Percentiles rank a stretch among this genome's conserved stretches.
Conservation (phyloP, 495 filamentous ascomycete species). For the Pyrenula massariospora region DNA sequence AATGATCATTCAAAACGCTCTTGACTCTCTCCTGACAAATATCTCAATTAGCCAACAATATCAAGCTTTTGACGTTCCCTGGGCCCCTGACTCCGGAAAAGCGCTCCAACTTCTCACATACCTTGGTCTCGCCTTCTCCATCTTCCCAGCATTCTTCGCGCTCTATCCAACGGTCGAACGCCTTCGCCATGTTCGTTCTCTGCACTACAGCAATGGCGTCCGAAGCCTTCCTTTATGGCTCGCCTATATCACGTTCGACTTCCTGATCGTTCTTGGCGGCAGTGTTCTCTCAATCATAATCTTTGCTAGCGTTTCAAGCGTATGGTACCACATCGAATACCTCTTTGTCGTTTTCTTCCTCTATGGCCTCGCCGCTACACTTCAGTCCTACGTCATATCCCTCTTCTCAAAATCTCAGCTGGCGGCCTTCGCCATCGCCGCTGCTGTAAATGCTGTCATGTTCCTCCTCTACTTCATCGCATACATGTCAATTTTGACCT, state of each 20-base stretch:
- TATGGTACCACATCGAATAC: conserved; percentile 69
- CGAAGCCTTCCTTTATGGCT: conserved; percentile 61
- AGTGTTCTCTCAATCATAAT: conserved; percentile 50
- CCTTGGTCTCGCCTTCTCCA: conserved; percentile 61
- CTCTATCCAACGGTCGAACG: conserved; percentile 77
- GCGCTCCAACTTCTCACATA: conserved; percentile 73
- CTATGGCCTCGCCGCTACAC: conserved; percentile 59
- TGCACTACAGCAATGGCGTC: conserved; percentile 83
- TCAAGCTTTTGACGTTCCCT: conserved; percentile 59
- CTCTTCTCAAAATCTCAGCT: conserved; percentile 58
- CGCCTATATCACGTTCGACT: conserved; percentile 71
- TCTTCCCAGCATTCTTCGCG: conserved; percentile 74
- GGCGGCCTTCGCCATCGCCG: conserved; percentile 62
- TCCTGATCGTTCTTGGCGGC: conserved; percentile 48
- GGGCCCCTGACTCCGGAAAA: conserved; percentile 47
- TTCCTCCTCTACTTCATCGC: conserved; percentile 71
- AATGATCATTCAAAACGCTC: conserved; percentile 59
- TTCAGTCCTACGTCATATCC: conserved; percentile 63
- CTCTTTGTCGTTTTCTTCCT: conserved; percentile 65
- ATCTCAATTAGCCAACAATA: conserved; percentile 56
- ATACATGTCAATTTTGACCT: conserved; percentile 57
- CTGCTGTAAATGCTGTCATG: conserved; percentile 56
- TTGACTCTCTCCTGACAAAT: conserved; percentile 53
- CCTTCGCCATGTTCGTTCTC: conserved; percentile 59
- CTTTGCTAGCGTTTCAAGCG: conserved; percentile 41